These are phyloP conservation scores for Mrakiaceae sp. DNA, from an alignment of 1,284 basidiomycete genomes.

Conservation along the genomic window DNA sequence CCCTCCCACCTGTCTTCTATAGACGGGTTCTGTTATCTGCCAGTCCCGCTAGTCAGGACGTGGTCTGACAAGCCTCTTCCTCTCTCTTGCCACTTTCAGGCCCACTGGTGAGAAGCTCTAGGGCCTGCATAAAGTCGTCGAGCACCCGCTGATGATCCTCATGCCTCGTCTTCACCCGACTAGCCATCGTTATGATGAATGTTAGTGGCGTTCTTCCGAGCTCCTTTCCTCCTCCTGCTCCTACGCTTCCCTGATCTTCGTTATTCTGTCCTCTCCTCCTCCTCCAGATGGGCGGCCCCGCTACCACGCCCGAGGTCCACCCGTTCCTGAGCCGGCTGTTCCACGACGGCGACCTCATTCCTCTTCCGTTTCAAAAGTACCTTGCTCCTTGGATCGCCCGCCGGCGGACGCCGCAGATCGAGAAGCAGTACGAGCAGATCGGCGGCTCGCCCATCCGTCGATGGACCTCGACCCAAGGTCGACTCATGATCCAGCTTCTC, in stretches of 20 bases:
- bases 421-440: constrained; percentile 86
- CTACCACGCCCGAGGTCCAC: constrained; percentile 52
- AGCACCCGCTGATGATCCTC: background rate
- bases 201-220: background rate
- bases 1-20: no score
- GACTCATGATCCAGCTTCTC: constrained; percentile 76
- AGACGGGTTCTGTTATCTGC: no score
- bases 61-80: no score
- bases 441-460: constrained; percentile 95
- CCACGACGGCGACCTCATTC: constrained; percentile 89
- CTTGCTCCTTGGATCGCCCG: constrained; percentile 82
- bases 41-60: no score
- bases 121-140: no score
- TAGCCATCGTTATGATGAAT: constrained; percentile 15
- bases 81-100: no score
- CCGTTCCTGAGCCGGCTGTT: constrained; percentile 91
- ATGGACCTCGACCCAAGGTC: constrained; percentile 82
- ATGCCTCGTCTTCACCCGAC: background rate
- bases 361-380: constrained; percentile 78
- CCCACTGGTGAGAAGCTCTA: no score
- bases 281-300: constrained; percentile 11
- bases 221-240: no score
- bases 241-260: background rate
- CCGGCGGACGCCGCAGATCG: constrained; percentile 86
- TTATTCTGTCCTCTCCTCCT: background rate